Percentiles rank a stretch among this genome's conserved stretches.
phyloP scores from a whole-genome alignment of 2,329 filamentous ascomycete species.

The Metarhizium humberi region DNA sequence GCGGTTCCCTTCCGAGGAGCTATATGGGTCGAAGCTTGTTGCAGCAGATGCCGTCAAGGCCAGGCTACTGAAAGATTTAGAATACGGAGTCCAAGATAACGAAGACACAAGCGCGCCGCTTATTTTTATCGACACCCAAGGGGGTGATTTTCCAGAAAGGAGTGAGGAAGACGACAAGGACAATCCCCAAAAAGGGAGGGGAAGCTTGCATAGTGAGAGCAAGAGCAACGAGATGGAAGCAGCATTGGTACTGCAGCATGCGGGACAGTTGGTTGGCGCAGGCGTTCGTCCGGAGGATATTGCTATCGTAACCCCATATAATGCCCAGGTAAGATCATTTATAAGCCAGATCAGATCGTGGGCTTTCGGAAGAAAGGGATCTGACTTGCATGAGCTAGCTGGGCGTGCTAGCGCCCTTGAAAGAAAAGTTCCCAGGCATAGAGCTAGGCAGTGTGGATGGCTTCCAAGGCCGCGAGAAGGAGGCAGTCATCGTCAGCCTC shows the following conservation, averaged over 20 bases:
- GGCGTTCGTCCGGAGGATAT: slow-evolving; percentile 79
- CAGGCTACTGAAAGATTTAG: slow-evolving; percentile 66
- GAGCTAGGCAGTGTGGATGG: slow-evolving; percentile 96
- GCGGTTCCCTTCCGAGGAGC: slow-evolving; percentile 80
- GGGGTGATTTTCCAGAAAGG: slow-evolving; percentile 81
- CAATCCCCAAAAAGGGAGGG: slow-evolving; percentile 32
- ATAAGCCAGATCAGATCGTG: neutral
- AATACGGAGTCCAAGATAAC: slow-evolving; percentile 66
- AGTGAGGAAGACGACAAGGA: slow-evolving; percentile 61
- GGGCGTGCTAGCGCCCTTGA: slow-evolving; percentile 68
- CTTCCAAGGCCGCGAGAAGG: slow-evolving; percentile 95
- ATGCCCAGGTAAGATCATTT: slow-evolving; percentile 59
- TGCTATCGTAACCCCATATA: slow-evolving; percentile 92
- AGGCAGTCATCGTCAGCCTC: slow-evolving; percentile 87
- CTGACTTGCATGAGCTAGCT: slow-evolving; percentile 40
- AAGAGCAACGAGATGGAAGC: slow-evolving; percentile 93
- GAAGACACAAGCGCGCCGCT: slow-evolving; percentile 85
- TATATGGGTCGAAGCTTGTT: slow-evolving; percentile 75
- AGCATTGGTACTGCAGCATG: slow-evolving; percentile 67
- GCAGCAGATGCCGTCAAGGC: slow-evolving; percentile 71
- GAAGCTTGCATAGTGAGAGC: slow-evolving; percentile 46
- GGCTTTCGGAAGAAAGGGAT: neutral
- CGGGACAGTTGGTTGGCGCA: slow-evolving; percentile 63
- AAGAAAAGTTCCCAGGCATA: slow-evolving; percentile 71
- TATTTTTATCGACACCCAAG: slow-evolving; percentile 93